Percentiles rank a stretch among this genome's conserved stretches.
These are phyloP conservation scores for Clonostachys rosea DNA, from an alignment of 2,329 filamentous ascomycete species.

Conservation along the genomic window DNA sequence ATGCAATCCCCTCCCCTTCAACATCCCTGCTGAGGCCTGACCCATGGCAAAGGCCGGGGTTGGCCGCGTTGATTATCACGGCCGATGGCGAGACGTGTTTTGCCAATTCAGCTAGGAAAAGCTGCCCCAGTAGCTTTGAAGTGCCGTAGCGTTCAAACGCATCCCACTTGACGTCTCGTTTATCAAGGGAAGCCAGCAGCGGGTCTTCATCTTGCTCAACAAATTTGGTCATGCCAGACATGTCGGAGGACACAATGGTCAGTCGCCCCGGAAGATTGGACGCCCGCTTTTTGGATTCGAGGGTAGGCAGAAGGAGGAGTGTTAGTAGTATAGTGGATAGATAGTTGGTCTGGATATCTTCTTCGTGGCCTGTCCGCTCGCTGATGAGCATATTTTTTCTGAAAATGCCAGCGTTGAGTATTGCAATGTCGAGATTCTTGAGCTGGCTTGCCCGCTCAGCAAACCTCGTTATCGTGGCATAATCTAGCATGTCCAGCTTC, in stretches of 20 bases:
- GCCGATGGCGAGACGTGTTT: slow-evolving; percentile 30
- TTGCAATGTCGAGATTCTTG: slow-evolving; percentile 30
- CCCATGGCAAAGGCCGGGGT: slow-evolving; percentile 28
- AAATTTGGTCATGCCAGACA: slow-evolving; percentile 11
- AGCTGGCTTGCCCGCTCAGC: slow-evolving; percentile 17
- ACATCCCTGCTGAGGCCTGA: slow-evolving; percentile 1
- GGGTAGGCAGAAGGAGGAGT: slow-evolving; percentile 21
- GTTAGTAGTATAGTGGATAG: slow-evolving; percentile 25
- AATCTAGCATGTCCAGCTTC: slow-evolving; percentile 15
- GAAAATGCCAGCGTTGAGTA: slow-evolving; percentile 39
- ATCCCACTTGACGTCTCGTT: slow-evolving; percentile 11
- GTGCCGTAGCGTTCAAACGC: slow-evolving; percentile 13
- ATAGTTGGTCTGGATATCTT: slow-evolving; percentile 32
- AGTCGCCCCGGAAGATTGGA: slow-evolving; percentile 13
- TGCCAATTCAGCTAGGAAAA: slow-evolving; percentile 27
- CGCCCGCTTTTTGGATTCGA: slow-evolving; percentile 16
- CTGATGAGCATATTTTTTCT: slow-evolving; percentile 11
- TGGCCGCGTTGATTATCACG: slow-evolving; percentile 38
- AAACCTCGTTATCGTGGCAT: slow-evolving; percentile 13
- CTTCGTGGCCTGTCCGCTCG: slow-evolving; percentile 28
- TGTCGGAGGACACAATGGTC: slow-evolving; percentile 22
- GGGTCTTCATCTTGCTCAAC: slow-evolving; percentile 11
- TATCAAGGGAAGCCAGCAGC: slow-evolving; percentile 20
- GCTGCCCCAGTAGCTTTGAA: slow-evolving; percentile 22
- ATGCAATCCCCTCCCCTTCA: neutral